phyloP scores from a whole-genome alignment of 2,329 filamentous ascomycete species.

The Lasiodiplodia theobromae region DNA sequence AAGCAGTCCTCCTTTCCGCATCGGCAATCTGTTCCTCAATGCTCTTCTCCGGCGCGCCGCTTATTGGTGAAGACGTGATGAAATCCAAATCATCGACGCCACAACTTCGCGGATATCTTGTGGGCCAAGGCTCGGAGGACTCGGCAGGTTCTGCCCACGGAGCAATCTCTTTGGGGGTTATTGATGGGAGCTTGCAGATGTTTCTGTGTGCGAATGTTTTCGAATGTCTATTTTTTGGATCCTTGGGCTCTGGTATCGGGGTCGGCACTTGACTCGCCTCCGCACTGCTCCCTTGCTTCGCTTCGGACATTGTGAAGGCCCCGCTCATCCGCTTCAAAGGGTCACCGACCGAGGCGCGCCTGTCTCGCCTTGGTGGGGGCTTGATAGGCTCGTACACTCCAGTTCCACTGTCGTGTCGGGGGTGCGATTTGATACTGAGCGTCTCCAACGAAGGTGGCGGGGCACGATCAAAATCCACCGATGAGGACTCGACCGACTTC shows the following conservation, averaged over 20 bases:
- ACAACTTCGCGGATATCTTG: not conserved
- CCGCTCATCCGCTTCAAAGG: not conserved
- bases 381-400: not conserved
- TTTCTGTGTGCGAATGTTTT: not conserved
- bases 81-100: slow-evolving; percentile 9
- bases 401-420: slow-evolving; percentile 27
- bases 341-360: not conserved
- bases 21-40: slow-evolving; percentile 1
- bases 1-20: slow-evolving; percentile 1
- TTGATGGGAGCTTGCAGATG: not conserved
- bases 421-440: slow-evolving; percentile 14
- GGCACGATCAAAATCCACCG: not conserved
- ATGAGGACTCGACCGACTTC: slow-evolving; percentile 8
- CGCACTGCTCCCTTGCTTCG: not conserved
- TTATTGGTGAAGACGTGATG: slow-evolving; percentile 5
- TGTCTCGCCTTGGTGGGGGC: not conserved
- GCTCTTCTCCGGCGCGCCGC: not conserved
- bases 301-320: not conserved
- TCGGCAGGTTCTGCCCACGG: slow-evolving; percentile 21
- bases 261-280: not conserved
- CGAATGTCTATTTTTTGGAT: not conserved
- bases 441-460: slow-evolving; percentile 14
- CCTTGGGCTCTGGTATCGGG: not conserved
- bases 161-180: not conserved
- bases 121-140: not conserved